phyloP scores from a whole-genome alignment of 148 eudicot genomes.

The Fagopyrum esculentum region DNA sequence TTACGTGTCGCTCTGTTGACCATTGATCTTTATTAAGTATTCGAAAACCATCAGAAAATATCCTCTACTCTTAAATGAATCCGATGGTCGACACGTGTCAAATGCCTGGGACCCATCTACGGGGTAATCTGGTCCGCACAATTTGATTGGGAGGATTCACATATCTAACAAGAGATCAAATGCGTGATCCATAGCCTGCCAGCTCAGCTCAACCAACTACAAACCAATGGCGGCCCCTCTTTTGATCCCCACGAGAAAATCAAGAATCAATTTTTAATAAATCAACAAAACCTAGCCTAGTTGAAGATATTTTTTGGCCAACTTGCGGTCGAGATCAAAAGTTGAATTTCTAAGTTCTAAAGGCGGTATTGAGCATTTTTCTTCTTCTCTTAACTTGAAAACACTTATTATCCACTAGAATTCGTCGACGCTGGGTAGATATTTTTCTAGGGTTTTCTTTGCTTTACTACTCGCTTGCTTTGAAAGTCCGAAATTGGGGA shows the following conservation, averaged over 20 bases:
- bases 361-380: background rate
- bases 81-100: conserved; percentile 1
- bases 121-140: conserved; percentile 7
- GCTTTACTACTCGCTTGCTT: background rate
- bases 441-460: conserved; percentile 11
- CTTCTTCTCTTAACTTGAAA: background rate
- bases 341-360: conserved; percentile 7
- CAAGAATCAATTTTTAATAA: background rate
- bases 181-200: conserved; percentile 23
- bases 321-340: conserved; percentile 29
- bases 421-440: background rate
- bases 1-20: conserved; percentile 5
- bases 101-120: background rate
- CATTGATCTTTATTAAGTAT: background rate
- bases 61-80: background rate
- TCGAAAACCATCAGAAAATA: conserved; percentile 6
- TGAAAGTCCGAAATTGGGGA: background rate
- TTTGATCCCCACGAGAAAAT: conserved; percentile 23
- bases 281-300: background rate
- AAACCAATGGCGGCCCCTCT: conserved; percentile 31
- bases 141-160: background rate
- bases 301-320: conserved; percentile 27
- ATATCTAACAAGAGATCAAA: conserved; percentile 17
- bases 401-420: background rate
- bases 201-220: conserved; percentile 25